Base-by-base conservation (phyloP, 352 stramenopile species). In the Globisporangium takayamanum region DNA sequence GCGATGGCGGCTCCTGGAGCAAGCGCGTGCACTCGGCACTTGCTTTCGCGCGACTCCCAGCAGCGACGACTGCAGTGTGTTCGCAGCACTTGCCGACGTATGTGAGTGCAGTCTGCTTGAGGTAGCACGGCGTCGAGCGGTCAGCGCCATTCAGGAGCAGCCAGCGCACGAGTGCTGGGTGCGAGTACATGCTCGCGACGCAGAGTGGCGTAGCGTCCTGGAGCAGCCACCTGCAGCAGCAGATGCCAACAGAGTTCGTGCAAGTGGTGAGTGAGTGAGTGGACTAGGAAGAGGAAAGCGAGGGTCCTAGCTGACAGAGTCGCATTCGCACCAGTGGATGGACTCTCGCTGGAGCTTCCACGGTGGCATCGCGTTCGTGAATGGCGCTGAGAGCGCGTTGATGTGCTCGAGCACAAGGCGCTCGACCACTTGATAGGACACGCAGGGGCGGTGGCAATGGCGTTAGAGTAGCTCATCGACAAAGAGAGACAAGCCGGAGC, bases 321-420 rank as follows among this genome's bases (percentile, higher is more conserved):
- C 33, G 3, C 12, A 14, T 8, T 49, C 51, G 14, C 33, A 80
- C 80, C 80, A 90, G 59, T 90, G 69, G 52, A 84, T 59, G 1
- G 73, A 83, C 60, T 90, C 80, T 72, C 76, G 88, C 51, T 89
- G 71, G 45, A 89, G 66, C 49, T 80, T 72, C 73, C 74, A 85
- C 20, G 63, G 25, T 11, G 74, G 75, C 74, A 88, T 83, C 2
- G 55, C 42, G 57, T 71, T 70, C 16, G 73, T 82, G 55, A 91
- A 88, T 4, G 78, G 66, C 20, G 66, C 59, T 12, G 74, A 87
- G 22, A 88, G 57, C 39, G 68, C 61, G 4, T 86, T 73, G 18
- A 86, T 78, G 39, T 84, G 78, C 22, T 59, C 63, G 22, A 76
- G 55, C 18, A 87, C 16, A 11, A 69, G 59, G 3, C 50, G 60